Base-by-base conservation (phyloP, 306 rosid genomes). In the Macrotyloma uniflorum region DNA sequence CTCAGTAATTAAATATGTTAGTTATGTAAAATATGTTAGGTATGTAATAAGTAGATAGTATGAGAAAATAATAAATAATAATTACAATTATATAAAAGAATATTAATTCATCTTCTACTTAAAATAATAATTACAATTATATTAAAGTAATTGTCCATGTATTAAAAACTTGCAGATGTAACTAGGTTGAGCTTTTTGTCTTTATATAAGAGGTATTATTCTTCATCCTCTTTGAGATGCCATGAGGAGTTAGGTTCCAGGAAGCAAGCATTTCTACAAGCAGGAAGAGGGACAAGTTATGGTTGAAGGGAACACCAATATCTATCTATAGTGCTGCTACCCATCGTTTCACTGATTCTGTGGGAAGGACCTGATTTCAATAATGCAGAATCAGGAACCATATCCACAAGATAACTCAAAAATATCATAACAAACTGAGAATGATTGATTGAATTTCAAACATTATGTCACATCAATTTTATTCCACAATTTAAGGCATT, bases 361-460 rank as follows among this genome's bases (percentile, higher is more conserved):
- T 65, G 26, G 40, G 42, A 12, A 58, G 18, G 3, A 23, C 36
- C 5, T 62, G 42, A 5, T 65, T 42, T 53, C 78, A 71, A 35
- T 35, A 71, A 71, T 80, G 28, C 59, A 42, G 80, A 73, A 74
- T 55, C 80, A 35, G 70, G 70, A 66, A 43, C 80, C 84, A 65
- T 65, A 73, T 73, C 79, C 32, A 53, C 0, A 35, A 40, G 15
- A 53, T 40, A 64, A 64, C 20, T 53, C 5, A 63, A 9, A 72
- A 72, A 40, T 65, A 65, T 74, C 84, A 42, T 18, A 8, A 9
- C 8, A 69, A 67, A 3, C 35, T 23, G 1, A 38, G 33, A 80
- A 80, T 18, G 35, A 62, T 36, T 20, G 10, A 63, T 72, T 4
- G 36, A 49, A 18, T 51, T 19, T 19, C 5, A 53, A 22, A 46